Base-by-base conservation (phyloP, 2,329 filamentous ascomycete genomes). In the Nigrograna mackinnonii region DNA sequence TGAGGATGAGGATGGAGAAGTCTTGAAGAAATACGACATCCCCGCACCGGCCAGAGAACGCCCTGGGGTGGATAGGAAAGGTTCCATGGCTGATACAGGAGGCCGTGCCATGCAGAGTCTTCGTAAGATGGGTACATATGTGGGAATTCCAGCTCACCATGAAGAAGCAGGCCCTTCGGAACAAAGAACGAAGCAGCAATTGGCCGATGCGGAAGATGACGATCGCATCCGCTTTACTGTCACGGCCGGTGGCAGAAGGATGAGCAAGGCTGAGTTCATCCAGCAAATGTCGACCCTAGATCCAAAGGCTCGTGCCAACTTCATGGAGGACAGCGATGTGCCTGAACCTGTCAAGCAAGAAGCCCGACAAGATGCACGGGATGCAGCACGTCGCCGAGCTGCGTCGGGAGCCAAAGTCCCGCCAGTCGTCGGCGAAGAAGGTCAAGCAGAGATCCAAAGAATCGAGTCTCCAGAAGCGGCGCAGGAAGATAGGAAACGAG, bases 1-100 rank as follows among this genome's bases (percentile, higher is more conserved):
- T 13, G 89, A 95, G 70, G 88, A 95, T 49, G 86, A 88, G 65
- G 85, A 91, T 55, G 89, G 89, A 32, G 89, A 95, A 64, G 89
- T 95, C 22, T 80, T 95, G 63, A 91, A 91, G 72, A 85, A 88
- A 43, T 91, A 91, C 61, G 85, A 91, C 50, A 79, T 92, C 20
- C 85, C 86, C 1, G 71, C 77, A 0, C 68, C 80, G 4, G 53
- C 60, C 19, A 81, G 65, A 47, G 46, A 77, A 49, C 64, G 61
- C 17, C 62, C 63, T 18, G 54, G 46, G 11, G 41, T 54, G 11
- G 49, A 59, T 20, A 56, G 60, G 20, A 72, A 47, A 33, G 54
- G 44, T 20, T 58, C 63, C 12, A 58, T 66, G 50, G 55, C 57
- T 21, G 67, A 47, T 40, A 60, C 30, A 34, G 67, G 43, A 41